Evolutionary conservation across 768 basidiomycete species (phyloP), one percentile per base, ranked within the genome.

Genomic region (Holtermannia corniformis): DNA sequence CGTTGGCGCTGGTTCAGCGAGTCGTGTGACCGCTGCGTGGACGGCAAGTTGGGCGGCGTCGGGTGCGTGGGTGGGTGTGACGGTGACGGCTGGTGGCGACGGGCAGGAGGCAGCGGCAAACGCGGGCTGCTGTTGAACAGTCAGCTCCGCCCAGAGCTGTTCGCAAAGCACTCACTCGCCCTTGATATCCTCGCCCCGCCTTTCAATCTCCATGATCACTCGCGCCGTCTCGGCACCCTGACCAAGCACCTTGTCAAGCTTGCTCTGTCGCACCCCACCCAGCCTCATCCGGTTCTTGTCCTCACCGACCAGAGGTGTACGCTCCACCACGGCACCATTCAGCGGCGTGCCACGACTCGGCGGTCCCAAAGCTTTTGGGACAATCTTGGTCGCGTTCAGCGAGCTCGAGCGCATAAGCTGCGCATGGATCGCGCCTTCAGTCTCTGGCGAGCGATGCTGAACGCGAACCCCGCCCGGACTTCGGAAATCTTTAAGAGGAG

Each of bases 171-270:
- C 7, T 37, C 32, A 37, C 32, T 37, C 32, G 16, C 32, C 16
- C 32, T 16, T 7, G 32, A 37, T 49, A 13, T 47, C 37, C 3
- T 57, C 16, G 1, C 43, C 54, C 22, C 53, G 47, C 44, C 47
- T 57, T 16, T 62, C 63, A 44, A 64, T 51, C 44, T 57, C 60
- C 55, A 61, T 46, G 5, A 54, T 26, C 3, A 47, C 51, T 44
- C 58, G 44, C 5, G 63, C 60, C 2, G 47, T 57, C 42, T 64
- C 63, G 19, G 63, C 63, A 4, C 60, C 63, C 23, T 57, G 50
- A 19, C 63, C 63, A n/a, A 64, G 46, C 20, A 65, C 57, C 23
- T 62, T 53, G 37, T 58, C 61, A 16, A 60, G 47, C 48, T 64
- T 64, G 49, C 57, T 56, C 14, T 19, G 44, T 45, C 21, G 53